Percentiles rank a stretch among this genome's conserved stretches.
Evolutionary conservation across 2,329 filamentous ascomycete species (phyloP).

Genomic region (Albifimbria verrucaria): DNA sequence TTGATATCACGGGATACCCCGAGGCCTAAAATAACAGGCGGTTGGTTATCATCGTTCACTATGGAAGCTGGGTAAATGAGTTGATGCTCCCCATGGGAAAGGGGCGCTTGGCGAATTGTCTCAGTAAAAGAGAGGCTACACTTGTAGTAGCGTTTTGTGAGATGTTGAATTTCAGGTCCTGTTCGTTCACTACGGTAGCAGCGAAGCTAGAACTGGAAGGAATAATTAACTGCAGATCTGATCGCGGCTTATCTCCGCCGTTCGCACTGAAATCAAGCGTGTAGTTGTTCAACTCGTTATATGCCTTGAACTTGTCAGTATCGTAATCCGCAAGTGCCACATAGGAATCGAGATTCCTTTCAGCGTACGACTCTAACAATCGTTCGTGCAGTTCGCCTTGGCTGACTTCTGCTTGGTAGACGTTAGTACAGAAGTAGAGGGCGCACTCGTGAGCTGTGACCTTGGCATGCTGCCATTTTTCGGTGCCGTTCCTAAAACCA

Average conservation of each 20-base stretch:
- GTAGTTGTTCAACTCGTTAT: background rate
- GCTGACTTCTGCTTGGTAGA: slow-evolving; percentile 1
- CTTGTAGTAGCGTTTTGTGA: background rate
- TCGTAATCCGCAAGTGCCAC: background rate
- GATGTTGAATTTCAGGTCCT: background rate
- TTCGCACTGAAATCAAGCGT: background rate
- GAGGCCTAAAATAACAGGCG: background rate
- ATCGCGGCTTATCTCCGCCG: background rate
- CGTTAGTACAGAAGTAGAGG: slow-evolving; percentile 9
- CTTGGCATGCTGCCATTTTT: slow-evolving; percentile 5
- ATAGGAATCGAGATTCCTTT: background rate
- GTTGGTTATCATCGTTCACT: background rate
- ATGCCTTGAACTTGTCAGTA: background rate
- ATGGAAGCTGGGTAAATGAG: background rate
- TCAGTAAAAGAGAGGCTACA: background rate
- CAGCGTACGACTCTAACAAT: background rate
- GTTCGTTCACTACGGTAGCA: background rate
- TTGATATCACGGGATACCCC: background rate
- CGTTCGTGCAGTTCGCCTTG: slow-evolving; percentile 5
- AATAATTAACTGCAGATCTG: background rate
- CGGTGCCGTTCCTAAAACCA: slow-evolving; percentile 2
- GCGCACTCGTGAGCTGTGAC: slow-evolving; percentile 7
- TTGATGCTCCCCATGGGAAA: background rate
- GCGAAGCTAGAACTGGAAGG: background rate
- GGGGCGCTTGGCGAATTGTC: background rate